Conservation (phyloP, 2,329 filamentous ascomycete species). For the Lasiodiplodia sp. region DNA sequence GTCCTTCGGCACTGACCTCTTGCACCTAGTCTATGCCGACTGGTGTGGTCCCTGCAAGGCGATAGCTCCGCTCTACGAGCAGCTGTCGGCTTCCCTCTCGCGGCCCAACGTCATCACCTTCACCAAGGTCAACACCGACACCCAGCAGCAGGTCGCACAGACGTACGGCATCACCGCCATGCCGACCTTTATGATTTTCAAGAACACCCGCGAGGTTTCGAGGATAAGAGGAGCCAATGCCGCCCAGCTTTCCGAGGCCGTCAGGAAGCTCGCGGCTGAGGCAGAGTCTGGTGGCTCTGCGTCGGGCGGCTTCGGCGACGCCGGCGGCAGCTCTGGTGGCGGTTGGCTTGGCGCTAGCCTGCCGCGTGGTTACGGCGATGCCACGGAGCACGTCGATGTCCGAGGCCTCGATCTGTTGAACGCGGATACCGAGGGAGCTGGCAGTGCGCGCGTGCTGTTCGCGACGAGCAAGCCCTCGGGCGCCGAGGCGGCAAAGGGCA, state of each 20-base stretch:
- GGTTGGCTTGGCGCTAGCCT: constrained; percentile 77
- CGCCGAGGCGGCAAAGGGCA: constrained; percentile 52
- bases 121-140: constrained; percentile 84
- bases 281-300: constrained; percentile 56
- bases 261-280: constrained; percentile 75
- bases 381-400: constrained; percentile 82
- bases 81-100: constrained; percentile 74
- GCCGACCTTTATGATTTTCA: constrained; percentile 88
- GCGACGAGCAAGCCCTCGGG: constrained; percentile 71
- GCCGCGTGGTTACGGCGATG: constrained; percentile 82
- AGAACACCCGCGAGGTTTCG: constrained; percentile 70
- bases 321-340: constrained; percentile 53
- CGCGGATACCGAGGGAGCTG: constrained; percentile 74
- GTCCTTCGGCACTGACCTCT: constrained; percentile 31
- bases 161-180: constrained; percentile 79
- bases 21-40: constrained; percentile 77
- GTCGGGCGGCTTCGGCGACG: constrained; percentile 50
- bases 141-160: constrained; percentile 74
- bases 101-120: constrained; percentile 79
- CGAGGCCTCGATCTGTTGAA: constrained; percentile 88
- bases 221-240: constrained; percentile 79
- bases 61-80: constrained; percentile 83
- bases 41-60: constrained; percentile 86
- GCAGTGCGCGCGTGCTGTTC: constrained; percentile 77
- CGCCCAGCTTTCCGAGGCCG: constrained; percentile 71